Conservation (phyloP, 2,329 filamentous ascomycete species). For the Herpotrichia juniperi region DNA sequence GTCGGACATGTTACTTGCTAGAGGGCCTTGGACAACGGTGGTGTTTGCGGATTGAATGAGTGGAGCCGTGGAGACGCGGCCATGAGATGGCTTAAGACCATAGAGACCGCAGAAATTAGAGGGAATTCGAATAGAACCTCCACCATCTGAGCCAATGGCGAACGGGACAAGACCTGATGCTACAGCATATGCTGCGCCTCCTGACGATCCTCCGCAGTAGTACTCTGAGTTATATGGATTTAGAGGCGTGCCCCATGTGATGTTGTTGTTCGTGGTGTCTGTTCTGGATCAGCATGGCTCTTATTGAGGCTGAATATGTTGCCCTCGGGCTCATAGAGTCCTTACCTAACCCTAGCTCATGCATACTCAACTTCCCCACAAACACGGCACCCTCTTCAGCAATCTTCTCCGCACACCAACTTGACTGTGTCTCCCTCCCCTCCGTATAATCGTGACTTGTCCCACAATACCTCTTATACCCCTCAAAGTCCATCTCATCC, state of each 20-base stretch:
- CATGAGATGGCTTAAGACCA: slow-evolving; percentile 80
- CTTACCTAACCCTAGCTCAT: slow-evolving; percentile 74
- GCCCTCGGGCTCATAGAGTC: slow-evolving; percentile 4
- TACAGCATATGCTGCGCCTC: slow-evolving; percentile 74
- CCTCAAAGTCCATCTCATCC: slow-evolving; percentile 76
- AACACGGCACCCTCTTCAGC: slow-evolving; percentile 77
- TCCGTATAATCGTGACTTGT: slow-evolving; percentile 64
- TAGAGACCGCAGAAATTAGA: slow-evolving; percentile 78
- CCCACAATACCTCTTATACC: slow-evolving; percentile 71
- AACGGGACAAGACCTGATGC: slow-evolving; percentile 76
- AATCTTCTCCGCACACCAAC: slow-evolving; percentile 74
- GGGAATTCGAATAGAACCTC: slow-evolving; percentile 61
- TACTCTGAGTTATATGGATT: slow-evolving; percentile 80
- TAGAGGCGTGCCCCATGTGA: slow-evolving; percentile 72
- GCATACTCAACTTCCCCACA: slow-evolving; percentile 79
- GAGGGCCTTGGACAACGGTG: slow-evolving; percentile 73
- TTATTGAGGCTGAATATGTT: neutral
- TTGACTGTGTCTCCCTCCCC: slow-evolving; percentile 59
- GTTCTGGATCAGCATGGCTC: slow-evolving; percentile 1
- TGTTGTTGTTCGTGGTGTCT: slow-evolving; percentile 85
- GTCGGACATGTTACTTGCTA: slow-evolving; percentile 77
- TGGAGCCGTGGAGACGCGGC: slow-evolving; percentile 67
- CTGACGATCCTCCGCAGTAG: slow-evolving; percentile 82
- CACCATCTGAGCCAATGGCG: slow-evolving; percentile 72
- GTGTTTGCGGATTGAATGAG: slow-evolving; percentile 64